phyloP scores from a whole-genome alignment of 495 filamentous ascomycete species.

The Penicillium salamii region DNA sequence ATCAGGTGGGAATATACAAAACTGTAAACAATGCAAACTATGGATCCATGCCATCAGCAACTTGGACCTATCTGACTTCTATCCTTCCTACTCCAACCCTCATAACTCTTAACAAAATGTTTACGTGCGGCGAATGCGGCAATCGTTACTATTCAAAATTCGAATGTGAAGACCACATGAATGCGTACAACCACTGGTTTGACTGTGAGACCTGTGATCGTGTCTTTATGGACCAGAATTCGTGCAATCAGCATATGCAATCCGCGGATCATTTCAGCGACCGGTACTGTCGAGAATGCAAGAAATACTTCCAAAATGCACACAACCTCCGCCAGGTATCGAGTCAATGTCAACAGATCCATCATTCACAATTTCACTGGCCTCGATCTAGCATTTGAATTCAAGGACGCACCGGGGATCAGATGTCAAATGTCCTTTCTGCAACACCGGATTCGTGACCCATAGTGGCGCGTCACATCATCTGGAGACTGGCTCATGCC shows the following conservation, averaged over 20 bases:
- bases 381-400: slow-evolving; percentile 41
- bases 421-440: slow-evolving; percentile 42
- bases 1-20: too few relatives aligned
- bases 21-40: too few relatives aligned
- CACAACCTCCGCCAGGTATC: slow-evolving; percentile 40
- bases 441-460: slow-evolving; percentile 32
- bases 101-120: too few relatives aligned
- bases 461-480: slow-evolving; percentile 46
- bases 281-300: slow-evolving; percentile 41
- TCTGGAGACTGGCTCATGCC: slow-evolving; percentile 42
- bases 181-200: too few relatives aligned
- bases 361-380: too few relatives aligned
- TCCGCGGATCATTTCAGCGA: slow-evolving; percentile 27
- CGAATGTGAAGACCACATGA: slow-evolving; percentile 14
- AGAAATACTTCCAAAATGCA: slow-evolving; percentile 32
- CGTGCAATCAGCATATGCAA: slow-evolving; percentile 38
- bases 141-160: slow-evolving; percentile 13
- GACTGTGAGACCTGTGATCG: slow-evolving; percentile 37
- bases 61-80: too few relatives aligned
- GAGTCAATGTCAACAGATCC: too few relatives aligned
- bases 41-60: too few relatives aligned
- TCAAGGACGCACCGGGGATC: slow-evolving; percentile 37
- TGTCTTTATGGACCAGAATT: slow-evolving; percentile 21
- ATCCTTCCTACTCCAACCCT: too few relatives aligned
- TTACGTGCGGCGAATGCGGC: too few relatives aligned